phyloP scores from a whole-genome alignment of 1,139 yeast genomes.

The Geotrichum carabidarum region DNA sequence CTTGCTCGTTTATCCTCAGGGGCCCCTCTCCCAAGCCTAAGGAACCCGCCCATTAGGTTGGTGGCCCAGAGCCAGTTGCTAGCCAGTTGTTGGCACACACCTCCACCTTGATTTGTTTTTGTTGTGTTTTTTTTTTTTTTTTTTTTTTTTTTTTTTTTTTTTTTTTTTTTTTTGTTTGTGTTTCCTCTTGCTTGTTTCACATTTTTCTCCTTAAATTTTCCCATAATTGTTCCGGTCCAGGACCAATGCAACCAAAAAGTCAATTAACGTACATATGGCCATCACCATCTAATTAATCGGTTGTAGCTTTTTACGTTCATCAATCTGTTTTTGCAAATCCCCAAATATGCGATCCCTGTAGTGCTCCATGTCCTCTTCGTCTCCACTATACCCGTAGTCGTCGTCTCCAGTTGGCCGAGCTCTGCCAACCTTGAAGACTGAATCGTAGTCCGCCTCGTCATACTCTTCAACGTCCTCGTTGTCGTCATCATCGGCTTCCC shows the following conservation, averaged over 20 bases:
- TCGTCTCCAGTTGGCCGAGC: background rate
- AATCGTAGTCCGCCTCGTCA: conserved; percentile 12
- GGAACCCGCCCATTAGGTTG: too few species aligned
- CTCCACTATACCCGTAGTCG: conserved; percentile 7
- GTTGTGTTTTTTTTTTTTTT: too few species aligned
- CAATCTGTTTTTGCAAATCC: conserved; percentile 23
- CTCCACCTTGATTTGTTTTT: too few species aligned
- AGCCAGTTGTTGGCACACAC: too few species aligned
- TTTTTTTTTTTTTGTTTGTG: too few species aligned
- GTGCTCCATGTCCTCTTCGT: conserved; percentile 28
- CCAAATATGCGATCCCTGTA: conserved; percentile 31
- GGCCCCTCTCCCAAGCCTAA: conserved; percentile 8
- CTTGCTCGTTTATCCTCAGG: background rate
- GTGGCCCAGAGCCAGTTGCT: too few species aligned
- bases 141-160: too few species aligned
- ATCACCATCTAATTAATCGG: background rate
- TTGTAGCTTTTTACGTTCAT: conserved; percentile 15
- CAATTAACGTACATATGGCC: background rate
- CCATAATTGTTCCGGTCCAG: background rate
- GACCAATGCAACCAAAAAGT: background rate
- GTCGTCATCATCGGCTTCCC: conserved; percentile 20
- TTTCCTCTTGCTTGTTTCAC: too few species aligned
- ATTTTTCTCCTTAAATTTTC: background rate
- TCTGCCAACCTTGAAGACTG: background rate
- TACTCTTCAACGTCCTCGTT: conserved; percentile 16